A percentile compares a stretch with the other conserved stretches of the same genome.
Evolutionary conservation across 257 asterid genomes (phyloP).

Genomic region (Perilla frutescens): DNA sequence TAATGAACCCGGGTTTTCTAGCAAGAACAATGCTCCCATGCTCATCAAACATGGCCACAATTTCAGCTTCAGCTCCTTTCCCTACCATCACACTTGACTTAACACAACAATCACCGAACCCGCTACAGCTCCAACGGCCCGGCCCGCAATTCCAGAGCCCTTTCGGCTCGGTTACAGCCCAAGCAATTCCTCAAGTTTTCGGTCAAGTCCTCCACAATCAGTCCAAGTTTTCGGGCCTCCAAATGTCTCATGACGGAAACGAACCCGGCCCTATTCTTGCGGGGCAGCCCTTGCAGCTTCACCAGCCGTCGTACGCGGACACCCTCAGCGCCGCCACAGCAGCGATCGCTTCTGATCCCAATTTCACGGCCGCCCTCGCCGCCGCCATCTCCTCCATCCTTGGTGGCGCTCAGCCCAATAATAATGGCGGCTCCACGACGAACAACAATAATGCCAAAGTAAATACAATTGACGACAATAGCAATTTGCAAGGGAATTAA

Average conservation of each 20-base stretch:
- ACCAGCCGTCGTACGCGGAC: conserved; percentile 49
- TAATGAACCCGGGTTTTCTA: conserved; percentile 71
- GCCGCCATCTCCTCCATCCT: conserved; percentile 85
- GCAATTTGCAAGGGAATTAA: conserved; percentile 49
- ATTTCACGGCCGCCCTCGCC: conserved; percentile 85
- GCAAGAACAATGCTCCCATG: conserved; percentile 74
- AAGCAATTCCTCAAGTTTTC: conserved; percentile 55
- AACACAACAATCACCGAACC: conserved; percentile 68
- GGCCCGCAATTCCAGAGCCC: conserved; percentile 61
- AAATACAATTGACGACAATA: conserved; percentile 40
- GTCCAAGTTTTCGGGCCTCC: conserved; percentile 84
- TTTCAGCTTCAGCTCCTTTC: conserved; percentile 95
- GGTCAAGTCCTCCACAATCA: conserved; percentile 70
- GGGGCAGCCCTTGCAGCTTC: conserved; percentile 1
- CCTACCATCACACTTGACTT: conserved; percentile 96
- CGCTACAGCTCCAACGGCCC: conserved; percentile 51
- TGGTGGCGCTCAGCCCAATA: conserved; percentile 56
- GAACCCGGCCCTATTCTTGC: conserved; percentile 10
- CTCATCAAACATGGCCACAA: conserved; percentile 84
- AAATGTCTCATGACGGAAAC: conserved; percentile 47
- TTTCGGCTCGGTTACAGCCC: conserved; percentile 34
- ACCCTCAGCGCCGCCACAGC: conserved; percentile 81
- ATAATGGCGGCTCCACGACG: conserved; percentile 17
- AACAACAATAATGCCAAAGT: conserved; percentile 33
- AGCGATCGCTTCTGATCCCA: conserved; percentile 83